These are phyloP conservation scores for Fusarium sp. DNA, from an alignment of 2,329 filamentous ascomycete species.

Conservation along the genomic window DNA sequence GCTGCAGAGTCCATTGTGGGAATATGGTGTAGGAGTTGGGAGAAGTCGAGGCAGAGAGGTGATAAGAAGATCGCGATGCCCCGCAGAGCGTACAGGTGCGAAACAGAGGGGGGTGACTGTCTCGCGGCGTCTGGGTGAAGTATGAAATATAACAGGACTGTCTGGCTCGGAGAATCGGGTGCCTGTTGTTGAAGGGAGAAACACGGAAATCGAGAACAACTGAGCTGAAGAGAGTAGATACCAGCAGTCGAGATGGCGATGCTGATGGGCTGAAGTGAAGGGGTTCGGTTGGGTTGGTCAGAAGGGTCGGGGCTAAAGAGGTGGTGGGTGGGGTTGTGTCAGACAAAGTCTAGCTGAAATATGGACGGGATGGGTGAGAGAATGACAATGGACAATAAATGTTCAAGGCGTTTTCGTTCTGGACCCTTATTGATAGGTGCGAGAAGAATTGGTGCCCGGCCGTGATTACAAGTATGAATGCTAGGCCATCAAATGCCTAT, in stretches of 20 bases:
- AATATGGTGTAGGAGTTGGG: constrained; percentile 9
- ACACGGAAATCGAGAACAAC: neutral
- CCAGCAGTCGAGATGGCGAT: constrained; percentile 22
- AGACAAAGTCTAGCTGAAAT: constrained; percentile 29
- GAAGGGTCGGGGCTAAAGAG: constrained; percentile 12
- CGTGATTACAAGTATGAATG: neutral
- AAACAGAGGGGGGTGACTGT: neutral
- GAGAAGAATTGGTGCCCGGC: neutral
- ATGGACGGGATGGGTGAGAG: constrained; percentile 17
- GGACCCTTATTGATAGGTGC: neutral
- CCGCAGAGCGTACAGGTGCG: constrained; percentile 23
- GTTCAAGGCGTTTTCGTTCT: constrained; percentile 6
- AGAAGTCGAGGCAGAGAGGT: neutral
- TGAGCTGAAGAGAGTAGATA: constrained; percentile 6
- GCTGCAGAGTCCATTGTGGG: constrained; percentile 38
- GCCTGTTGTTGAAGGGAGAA: neutral
- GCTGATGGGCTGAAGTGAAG: constrained; percentile 22
- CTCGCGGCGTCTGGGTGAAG: neutral
- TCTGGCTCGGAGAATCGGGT: neutral
- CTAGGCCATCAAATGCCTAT: neutral
- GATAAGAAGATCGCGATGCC: constrained; percentile 27
- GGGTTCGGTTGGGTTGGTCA: constrained; percentile 18
- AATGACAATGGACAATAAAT: neutral
- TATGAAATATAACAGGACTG: neutral
- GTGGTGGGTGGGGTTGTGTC: constrained; percentile 30